Base-by-base conservation (phyloP, 352 stramenopile species). In the Phytophthora fragariae region DNA sequence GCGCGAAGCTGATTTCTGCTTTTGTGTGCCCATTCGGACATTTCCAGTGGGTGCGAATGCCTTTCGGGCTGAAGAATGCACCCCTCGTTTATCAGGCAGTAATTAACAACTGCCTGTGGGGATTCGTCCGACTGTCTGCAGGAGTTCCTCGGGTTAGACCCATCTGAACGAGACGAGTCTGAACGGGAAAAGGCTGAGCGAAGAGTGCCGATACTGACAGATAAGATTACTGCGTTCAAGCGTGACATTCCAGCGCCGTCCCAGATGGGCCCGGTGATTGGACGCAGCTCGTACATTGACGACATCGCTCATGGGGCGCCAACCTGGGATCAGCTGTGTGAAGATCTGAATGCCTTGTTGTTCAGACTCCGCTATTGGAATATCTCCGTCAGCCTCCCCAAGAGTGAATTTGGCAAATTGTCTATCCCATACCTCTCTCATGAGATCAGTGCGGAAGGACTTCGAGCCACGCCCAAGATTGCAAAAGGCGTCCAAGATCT, bases 31-130 rank as follows among this genome's bases (percentile, higher is more conserved):
- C 33, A 35, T 35, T 62, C 31, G 33, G 56, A 62, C 56, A 62
- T 39, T 50, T 62, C 11, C 55, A 61, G 55, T 61, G 55, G 55
- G 27, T 52, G 8, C 12, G 33, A 4, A 61, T 61, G 55, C 55
- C n/a, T 5, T 61, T 61, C 3, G 55, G 55, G 12, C 14, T 61
- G 4, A 61, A 50, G 35, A 61, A 61, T 8, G 55, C 55, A 3
- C 55, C 33, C 2, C 19, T 47, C 4, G 10, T 61, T 8, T 61
- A 59, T 12, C 55, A 61, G n/a, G 15, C 14, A 2, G 55, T 61
- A 7, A 49, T 61, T 15, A 50, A 61, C n/a, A 61, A 50, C 4
- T 61, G 55, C 9, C 8, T 61, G 5, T 61, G 55, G 55, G 55
- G 55, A 1, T 61, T 61, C 17, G 55, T 59, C 0, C 3, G 53